Evolutionary conservation across 495 filamentous ascomycete species (phyloP), one percentile per base, ranked within the genome.

Genomic region (Neurospora sp.): DNA sequence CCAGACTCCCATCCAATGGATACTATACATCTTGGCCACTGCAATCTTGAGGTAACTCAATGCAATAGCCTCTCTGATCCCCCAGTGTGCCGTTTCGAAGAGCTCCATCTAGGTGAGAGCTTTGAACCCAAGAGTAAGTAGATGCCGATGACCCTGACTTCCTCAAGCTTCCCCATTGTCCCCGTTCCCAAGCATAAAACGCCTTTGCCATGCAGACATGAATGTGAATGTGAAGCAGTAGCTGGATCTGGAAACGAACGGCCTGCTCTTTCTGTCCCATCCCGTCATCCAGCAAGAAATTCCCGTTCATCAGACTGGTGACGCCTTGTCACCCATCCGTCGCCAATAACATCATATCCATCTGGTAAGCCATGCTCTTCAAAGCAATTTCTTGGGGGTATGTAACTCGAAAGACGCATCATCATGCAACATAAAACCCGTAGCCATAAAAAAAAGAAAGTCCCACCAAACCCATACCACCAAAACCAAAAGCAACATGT

Each of bases 41-140:
- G 74, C 76, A 44, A 77, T 77, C 77, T 73, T 78, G 70, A 69
- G 70, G 74, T 78, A 80, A 81, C 78, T 77, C 75, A 78, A 76
- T 73, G 70, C 72, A 20, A 20, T 0, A 41, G 12, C 49, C 11
- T 3, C 20, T 31, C 5, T 60, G 20, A 31, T 60, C 10, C 2
- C 20, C 49, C 20, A 27, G 20, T 31, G 1, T 60, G 49, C 11
- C 11, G 11, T 60, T 7, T 6, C 3, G 23, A 60, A 54, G 11
- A 27, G 6, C 6, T 23, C 10, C 46, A 54, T 54, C 5, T 14
- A 27, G 1, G 46, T 2, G 46, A 27, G 46, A 27, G 46, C 0
- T 27, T 20, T 12, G n/a, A 12, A 54, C 54, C 35, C 23, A 40
- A 35, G 38, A 35, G 42, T 60, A 10, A 60, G 49, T 5, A 27